Percentiles rank a stretch among this genome's conserved stretches.
Evolutionary conservation across 352 stramenopile species (phyloP).

Genomic region (Globisporangium paddicum): DNA sequence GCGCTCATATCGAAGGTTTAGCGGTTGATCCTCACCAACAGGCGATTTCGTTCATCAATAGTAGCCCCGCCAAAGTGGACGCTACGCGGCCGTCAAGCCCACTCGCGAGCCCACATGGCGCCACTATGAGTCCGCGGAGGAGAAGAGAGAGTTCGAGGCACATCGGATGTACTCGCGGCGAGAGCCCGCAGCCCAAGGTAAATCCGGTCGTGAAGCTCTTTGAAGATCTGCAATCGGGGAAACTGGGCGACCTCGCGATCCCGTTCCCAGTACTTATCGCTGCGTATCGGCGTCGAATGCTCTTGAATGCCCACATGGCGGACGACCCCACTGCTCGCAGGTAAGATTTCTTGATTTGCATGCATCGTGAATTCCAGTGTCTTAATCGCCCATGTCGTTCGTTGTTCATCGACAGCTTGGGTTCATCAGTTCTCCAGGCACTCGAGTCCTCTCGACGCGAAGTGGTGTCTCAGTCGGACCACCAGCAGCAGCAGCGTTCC

Average conservation of each 20-base stretch:
- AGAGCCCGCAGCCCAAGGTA: neutral
- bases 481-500: slow-evolving; percentile 4
- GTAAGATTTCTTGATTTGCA: no score
- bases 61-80: neutral
- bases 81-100: slow-evolving; percentile 1
- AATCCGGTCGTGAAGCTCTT: slow-evolving; percentile 80
- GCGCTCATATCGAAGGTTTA: neutral
- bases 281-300: slow-evolving; percentile 70
- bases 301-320: slow-evolving; percentile 82
- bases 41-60: neutral
- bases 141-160: neutral
- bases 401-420: slow-evolving; percentile 2
- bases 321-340: slow-evolving; percentile 46
- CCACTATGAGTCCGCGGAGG: neutral
- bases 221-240: slow-evolving; percentile 69
- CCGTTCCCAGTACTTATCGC: slow-evolving; percentile 78
- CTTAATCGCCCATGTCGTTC: neutral
- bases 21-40: neutral
- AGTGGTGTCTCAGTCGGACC: neutral
- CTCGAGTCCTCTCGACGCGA: slow-evolving; percentile 55
- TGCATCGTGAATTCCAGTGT: no score
- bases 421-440: slow-evolving; percentile 34
- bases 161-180: neutral
- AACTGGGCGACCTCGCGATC: slow-evolving; percentile 67
- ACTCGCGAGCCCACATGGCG: neutral